A percentile compares a stretch with the other conserved stretches of the same genome.
These are phyloP conservation scores for Aspergillus incahuasiensis DNA, from an alignment of 495 filamentous ascomycete species.

Conservation along the genomic window DNA sequence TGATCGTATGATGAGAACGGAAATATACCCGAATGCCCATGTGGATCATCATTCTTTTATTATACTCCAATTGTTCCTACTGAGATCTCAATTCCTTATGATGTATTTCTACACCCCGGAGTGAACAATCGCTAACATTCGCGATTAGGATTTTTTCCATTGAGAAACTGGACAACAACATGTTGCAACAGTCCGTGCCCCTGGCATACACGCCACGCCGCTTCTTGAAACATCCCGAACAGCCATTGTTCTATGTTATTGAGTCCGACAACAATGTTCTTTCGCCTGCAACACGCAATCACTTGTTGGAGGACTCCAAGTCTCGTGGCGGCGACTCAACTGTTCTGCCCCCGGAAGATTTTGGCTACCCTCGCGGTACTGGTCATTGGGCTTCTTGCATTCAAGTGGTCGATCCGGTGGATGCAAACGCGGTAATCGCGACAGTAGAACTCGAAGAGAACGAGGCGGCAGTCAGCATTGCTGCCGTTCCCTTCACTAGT, in stretches of 20 bases:
- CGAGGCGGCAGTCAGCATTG: conserved; percentile 84
- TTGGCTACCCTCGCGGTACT: conserved; percentile 78
- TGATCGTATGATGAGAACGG: conserved; percentile 64
- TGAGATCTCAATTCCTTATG: conserved; percentile 36
- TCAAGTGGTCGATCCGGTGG: conserved; percentile 78
- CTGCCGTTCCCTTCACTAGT: conserved; percentile 75
- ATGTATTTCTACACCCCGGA: neutral
- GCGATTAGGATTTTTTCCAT: conserved; percentile 77
- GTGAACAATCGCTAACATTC: conserved; percentile 22
- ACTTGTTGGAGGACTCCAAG: conserved; percentile 60
- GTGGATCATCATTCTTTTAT: conserved; percentile 49
- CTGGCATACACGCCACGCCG: conserved; percentile 87
- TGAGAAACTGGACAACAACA: conserved; percentile 77
- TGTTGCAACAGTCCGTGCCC: conserved; percentile 81
- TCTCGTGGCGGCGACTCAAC: conserved; percentile 66
- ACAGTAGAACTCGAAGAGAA: conserved; percentile 82
- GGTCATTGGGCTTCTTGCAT: conserved; percentile 96
- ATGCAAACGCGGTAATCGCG: conserved; percentile 64
- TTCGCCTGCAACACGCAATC: conserved; percentile 63
- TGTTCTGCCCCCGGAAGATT: conserved; percentile 72
- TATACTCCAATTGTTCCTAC: conserved; percentile 73
- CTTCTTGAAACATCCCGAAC: conserved; percentile 82
- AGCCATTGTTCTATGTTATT: conserved; percentile 86
- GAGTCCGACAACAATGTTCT: conserved; percentile 90
- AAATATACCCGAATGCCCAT: conserved; percentile 40